Evolutionary conservation across 176 grass and related monocot genomes (phyloP).

Genomic region (Oropetium thomaeum): DNA sequence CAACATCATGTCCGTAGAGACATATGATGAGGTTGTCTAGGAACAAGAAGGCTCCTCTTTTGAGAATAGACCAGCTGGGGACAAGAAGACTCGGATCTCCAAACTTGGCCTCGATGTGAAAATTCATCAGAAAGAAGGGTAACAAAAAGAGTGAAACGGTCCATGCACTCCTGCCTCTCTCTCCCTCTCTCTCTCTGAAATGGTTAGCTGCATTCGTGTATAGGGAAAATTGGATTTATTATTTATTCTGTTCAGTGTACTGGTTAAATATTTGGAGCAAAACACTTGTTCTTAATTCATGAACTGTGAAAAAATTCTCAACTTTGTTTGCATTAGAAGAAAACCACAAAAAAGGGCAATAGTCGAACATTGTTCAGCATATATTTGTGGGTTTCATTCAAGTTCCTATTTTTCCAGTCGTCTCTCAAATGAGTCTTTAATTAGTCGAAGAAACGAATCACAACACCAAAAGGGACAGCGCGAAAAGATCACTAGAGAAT

Average conservation of each 20-base stretch:
- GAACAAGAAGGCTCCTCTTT: background rate
- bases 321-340: background rate
- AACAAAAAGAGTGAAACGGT: background rate
- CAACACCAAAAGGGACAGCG: background rate
- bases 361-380: background rate
- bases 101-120: constrained; percentile 5
- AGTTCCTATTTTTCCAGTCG: background rate
- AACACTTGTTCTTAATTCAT: background rate
- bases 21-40: background rate
- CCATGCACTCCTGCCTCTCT: background rate
- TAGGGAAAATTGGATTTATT: background rate
- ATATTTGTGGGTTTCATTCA: background rate
- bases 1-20: no score
- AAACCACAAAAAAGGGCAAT: background rate
- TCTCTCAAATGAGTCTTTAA: background rate
- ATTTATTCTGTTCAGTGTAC: background rate
- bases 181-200: constrained; percentile 1
- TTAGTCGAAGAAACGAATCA: constrained; percentile 15
- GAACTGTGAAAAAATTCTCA: background rate
- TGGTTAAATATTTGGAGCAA: background rate
- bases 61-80: background rate
- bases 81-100: constrained; percentile 20
- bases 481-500: constrained; percentile 39
- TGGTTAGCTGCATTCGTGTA: background rate
- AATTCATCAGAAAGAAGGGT: background rate